These are phyloP conservation scores for Aspergillus steynii DNA, from an alignment of 495 filamentous ascomycete species.

Conservation along the genomic window DNA sequence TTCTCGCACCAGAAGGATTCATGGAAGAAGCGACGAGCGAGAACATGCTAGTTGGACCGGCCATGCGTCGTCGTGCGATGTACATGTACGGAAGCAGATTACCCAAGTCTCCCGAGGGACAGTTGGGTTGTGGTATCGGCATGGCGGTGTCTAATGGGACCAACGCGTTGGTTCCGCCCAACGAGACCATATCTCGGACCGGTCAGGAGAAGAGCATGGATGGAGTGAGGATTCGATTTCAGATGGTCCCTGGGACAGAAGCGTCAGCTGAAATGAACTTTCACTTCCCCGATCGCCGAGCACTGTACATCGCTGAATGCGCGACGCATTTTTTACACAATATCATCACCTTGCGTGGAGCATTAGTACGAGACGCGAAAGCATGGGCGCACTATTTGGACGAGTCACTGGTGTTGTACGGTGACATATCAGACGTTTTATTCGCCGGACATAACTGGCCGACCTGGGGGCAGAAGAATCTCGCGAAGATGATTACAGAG, in stretches of 20 bases:
- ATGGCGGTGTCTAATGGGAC: conserved; percentile 19
- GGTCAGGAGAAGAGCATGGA: conserved; percentile 20
- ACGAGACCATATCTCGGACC: conserved; percentile 16
- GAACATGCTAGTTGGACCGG: conserved; percentile 23
- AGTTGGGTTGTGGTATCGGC: conserved; percentile 27
- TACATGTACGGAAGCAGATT: conserved; percentile 27
- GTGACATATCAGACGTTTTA: conserved; percentile 18
- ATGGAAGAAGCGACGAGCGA: conserved; percentile 24
- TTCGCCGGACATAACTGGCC: conserved; percentile 32
- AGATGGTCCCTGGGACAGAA: conserved; percentile 27
- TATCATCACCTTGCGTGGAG: conserved; percentile 28
- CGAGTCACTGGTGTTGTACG: conserved; percentile 23
- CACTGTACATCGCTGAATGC: conserved; percentile 26
- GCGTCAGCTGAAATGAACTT: conserved; percentile 29
- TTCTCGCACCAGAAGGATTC: conserved; percentile 30
- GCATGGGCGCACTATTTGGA: conserved; percentile 25
- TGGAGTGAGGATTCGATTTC: conserved; percentile 25
- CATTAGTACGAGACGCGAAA: conserved; percentile 23
- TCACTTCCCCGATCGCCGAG: conserved; percentile 22
- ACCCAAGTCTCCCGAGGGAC: conserved; percentile 14
- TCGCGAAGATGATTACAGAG: conserved; percentile 19
- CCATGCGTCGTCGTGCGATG: conserved; percentile 26
- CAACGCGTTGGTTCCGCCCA: conserved; percentile 22
- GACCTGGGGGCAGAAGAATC: conserved; percentile 24
- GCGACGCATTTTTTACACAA: conserved; percentile 28